A percentile compares a stretch with the other conserved stretches of the same genome.
phyloP scores from a whole-genome alignment of 2,329 filamentous ascomycete species.

The Aspergillus hortae region DNA sequence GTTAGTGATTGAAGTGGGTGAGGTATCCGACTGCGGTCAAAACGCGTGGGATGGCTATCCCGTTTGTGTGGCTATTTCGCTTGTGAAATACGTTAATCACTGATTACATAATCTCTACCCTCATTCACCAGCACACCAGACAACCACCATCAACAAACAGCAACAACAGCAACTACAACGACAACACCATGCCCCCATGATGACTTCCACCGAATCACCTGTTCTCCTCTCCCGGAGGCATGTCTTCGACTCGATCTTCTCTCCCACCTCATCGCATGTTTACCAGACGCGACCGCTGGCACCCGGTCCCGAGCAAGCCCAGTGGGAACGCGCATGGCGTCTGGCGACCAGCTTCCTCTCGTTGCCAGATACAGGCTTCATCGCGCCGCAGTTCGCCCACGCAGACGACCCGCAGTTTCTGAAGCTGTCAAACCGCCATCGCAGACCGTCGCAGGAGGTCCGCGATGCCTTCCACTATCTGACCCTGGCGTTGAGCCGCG shows the following conservation, averaged over 20 bases:
- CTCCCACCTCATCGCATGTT: slow-evolving; percentile 34
- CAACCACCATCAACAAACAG: too few relatives aligned
- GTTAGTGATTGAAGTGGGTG: too few relatives aligned
- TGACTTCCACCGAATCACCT: slow-evolving; percentile 21
- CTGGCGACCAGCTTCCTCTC: slow-evolving; percentile 38
- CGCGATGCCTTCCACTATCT: slow-evolving; percentile 34
- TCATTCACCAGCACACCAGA: too few relatives aligned
- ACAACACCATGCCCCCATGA: slow-evolving; percentile 20
- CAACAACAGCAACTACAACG: too few relatives aligned
- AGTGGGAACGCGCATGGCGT: slow-evolving; percentile 41
- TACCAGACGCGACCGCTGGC: slow-evolving; percentile 25
- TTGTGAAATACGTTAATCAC: too few relatives aligned
- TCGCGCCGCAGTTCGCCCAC: slow-evolving; percentile 15
- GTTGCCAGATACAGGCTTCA: slow-evolving; percentile 34
- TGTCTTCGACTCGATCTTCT: slow-evolving; percentile 44
- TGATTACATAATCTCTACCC: too few relatives aligned
- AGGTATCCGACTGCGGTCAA: too few relatives aligned
- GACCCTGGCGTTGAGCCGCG: slow-evolving; percentile 9
- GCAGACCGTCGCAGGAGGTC: slow-evolving; percentile 26
- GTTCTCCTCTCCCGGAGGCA: slow-evolving; percentile 32
- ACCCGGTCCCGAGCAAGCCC: slow-evolving; percentile 27
- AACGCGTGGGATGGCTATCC: too few relatives aligned
- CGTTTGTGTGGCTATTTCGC: too few relatives aligned
- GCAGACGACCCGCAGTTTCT: slow-evolving; percentile 26
- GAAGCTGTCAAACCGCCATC: slow-evolving; percentile 28